phyloP scores from a whole-genome alignment of 768 basidiomycete genomes.

The Panus rudis region DNA sequence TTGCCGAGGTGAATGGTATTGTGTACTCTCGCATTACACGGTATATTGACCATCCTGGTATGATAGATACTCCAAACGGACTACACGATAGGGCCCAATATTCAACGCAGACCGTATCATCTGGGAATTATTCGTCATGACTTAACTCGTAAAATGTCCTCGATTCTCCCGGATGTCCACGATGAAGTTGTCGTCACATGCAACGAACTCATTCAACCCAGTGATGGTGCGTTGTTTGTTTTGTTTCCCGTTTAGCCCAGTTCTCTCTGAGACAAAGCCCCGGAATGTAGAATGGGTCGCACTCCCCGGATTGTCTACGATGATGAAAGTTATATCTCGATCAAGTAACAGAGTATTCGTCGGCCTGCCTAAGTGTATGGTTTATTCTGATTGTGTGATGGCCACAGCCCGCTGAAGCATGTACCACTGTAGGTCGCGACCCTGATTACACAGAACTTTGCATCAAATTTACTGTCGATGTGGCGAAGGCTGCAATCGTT shows the following conservation, averaged over 20 bases:
- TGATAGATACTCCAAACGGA: not conserved
- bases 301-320: not conserved
- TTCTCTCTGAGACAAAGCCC: not conserved
- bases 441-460: slow-evolving; percentile 28
- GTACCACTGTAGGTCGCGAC: slow-evolving; percentile 28
- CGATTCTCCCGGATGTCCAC: slow-evolving; percentile 13
- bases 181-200: slow-evolving; percentile 17
- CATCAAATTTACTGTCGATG: slow-evolving; percentile 24
- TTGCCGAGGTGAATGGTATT: slow-evolving; percentile 11
- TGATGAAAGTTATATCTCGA: not conserved
- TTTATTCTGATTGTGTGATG: not conserved
- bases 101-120: slow-evolving; percentile 5
- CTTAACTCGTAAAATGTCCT: slow-evolving; percentile 4
- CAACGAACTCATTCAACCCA: slow-evolving; percentile 13
- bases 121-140: slow-evolving; percentile 1
- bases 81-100: slow-evolving; percentile 4
- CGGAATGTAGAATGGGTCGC: slow-evolving; percentile 3
- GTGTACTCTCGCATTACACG: too few species aligned
- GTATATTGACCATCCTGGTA: too few species aligned
- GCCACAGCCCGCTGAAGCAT: not conserved
- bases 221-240: slow-evolving; percentile 4
- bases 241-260: not conserved
- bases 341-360: not conserved
- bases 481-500: slow-evolving; percentile 14
- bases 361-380: slow-evolving; percentile 26